Evolutionary conservation across 1,284 basidiomycete genomes (phyloP).

Genomic region (Melampsora larici-populina): DNA sequence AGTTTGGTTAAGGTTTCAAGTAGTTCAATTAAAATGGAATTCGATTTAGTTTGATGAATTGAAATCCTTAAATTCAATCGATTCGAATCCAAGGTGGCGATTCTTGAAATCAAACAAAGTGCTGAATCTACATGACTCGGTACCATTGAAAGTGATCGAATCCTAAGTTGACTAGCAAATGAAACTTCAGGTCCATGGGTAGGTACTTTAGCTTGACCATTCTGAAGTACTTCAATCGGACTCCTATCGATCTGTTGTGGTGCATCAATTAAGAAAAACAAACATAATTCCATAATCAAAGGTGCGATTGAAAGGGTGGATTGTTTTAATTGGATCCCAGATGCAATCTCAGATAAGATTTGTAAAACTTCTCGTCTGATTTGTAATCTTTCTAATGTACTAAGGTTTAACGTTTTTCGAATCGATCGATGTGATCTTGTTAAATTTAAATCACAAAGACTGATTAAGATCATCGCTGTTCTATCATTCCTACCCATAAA

Average conservation of each 20-base stretch:
- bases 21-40: slow-evolving; percentile 6
- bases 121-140: slow-evolving; percentile 39
- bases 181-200: slow-evolving; percentile 2
- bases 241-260: slow-evolving; percentile 34
- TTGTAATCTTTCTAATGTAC: slow-evolving; percentile 59
- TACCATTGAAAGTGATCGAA: slow-evolving; percentile 22
- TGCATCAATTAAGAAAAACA: slow-evolving; percentile 37
- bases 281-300: slow-evolving; percentile 7
- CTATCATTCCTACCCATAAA: slow-evolving; percentile 17
- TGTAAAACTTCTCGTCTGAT: slow-evolving; percentile 74
- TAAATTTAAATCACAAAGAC: slow-evolving; percentile 18
- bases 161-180: slow-evolving; percentile 1
- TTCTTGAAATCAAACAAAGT: slow-evolving; percentile 22
- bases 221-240: background rate
- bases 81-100: slow-evolving; percentile 19
- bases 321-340: slow-evolving; percentile 58
- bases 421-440: background rate
- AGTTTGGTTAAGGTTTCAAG: slow-evolving; percentile 33
- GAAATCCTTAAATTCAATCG: slow-evolving; percentile 17
- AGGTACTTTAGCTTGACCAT: background rate
- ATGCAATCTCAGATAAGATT: slow-evolving; percentile 67
- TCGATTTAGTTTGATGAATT: background rate
- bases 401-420: slow-evolving; percentile 43
- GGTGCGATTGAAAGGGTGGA: slow-evolving; percentile 4
- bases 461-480: slow-evolving; percentile 15